phyloP scores from a whole-genome alignment of 129 eudicot species.

The Lactuca saligna region DNA sequence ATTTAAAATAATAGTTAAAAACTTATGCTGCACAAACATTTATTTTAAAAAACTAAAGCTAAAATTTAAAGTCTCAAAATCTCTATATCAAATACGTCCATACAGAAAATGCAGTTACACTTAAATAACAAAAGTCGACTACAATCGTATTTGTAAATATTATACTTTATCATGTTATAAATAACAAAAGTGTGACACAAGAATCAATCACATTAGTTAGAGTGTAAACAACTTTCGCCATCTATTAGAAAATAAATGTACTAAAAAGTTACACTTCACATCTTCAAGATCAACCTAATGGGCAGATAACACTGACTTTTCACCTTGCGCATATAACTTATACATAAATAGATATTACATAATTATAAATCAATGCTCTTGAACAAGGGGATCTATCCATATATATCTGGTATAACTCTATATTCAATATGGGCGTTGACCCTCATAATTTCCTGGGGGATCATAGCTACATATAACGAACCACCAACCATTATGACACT shows the following conservation, averaged over 20 bases:
- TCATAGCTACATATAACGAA: conserved; percentile 57
- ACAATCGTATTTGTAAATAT: too few species aligned
- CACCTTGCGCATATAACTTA: not conserved
- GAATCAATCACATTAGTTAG: too few species aligned
- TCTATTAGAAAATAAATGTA: too few species aligned
- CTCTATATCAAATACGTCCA: too few species aligned
- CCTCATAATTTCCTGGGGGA: conserved; percentile 56
- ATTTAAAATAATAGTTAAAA: too few species aligned
- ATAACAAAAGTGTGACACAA: not conserved
- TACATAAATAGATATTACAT: too few species aligned
- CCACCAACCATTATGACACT: conserved; percentile 49
- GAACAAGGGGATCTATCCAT: not conserved
- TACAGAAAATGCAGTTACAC: too few species aligned
- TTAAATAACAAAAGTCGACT: too few species aligned
- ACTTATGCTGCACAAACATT: too few species aligned
- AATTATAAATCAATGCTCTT: not conserved
- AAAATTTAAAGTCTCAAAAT: too few species aligned
- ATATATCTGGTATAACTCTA: not conserved
- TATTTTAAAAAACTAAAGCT: too few species aligned
- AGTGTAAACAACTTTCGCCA: too few species aligned
- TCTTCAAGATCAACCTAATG: not conserved
- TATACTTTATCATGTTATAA: not conserved
- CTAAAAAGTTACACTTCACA: not conserved
- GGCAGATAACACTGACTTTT: not conserved
- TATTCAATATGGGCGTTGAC: conserved; percentile 37